phyloP scores from a whole-genome alignment of 2,329 filamentous ascomycete genomes.

The Didymella segeticola region DNA sequence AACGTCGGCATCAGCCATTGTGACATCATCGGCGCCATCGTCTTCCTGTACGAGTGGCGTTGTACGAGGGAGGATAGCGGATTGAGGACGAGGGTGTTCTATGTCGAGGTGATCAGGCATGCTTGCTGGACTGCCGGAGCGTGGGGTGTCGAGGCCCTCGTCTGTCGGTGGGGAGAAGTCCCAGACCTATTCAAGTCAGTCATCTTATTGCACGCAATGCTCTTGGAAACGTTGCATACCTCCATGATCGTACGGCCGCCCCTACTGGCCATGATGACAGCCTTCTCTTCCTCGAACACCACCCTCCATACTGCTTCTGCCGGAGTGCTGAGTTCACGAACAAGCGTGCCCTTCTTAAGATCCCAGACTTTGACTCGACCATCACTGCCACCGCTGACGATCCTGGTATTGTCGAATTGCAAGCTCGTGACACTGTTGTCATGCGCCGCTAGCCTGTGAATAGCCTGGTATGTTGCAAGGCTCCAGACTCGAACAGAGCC shows the following conservation, averaged over 20 bases:
- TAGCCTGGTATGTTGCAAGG: conserved; percentile 84
- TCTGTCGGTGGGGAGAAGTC: conserved; percentile 84
- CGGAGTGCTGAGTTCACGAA: conserved; percentile 88
- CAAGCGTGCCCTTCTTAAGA: conserved; percentile 85
- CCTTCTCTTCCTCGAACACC: conserved; percentile 98
- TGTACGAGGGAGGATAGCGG: conserved; percentile 36
- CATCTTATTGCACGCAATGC: conserved; percentile 4
- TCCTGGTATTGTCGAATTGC: conserved; percentile 94
- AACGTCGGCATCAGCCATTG: conserved; percentile 41
- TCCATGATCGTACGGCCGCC: conserved; percentile 94
- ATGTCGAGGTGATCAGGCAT: conserved; percentile 49
- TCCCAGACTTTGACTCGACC: conserved; percentile 99
- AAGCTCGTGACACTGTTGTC: conserved; percentile 98
- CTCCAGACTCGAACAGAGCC: conserved; percentile 98
- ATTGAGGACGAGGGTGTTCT: conserved; percentile 42
- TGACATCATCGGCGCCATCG: conserved; percentile 35
- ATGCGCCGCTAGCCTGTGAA: conserved; percentile 92
- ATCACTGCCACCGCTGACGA: conserved; percentile 95
- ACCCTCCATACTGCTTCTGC: conserved; percentile 97
- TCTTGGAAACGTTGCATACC: conserved; percentile 61
- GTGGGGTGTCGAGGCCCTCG: conserved; percentile 44
- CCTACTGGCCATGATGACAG: conserved; percentile 90
- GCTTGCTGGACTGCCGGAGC: conserved; percentile 52
- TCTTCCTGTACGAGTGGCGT: conserved; percentile 31
- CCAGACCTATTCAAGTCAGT: conserved; percentile 73